phyloP scores from a whole-genome alignment of 371 early-diverging fungal species.

The Rhizopus microsporus region DNA sequence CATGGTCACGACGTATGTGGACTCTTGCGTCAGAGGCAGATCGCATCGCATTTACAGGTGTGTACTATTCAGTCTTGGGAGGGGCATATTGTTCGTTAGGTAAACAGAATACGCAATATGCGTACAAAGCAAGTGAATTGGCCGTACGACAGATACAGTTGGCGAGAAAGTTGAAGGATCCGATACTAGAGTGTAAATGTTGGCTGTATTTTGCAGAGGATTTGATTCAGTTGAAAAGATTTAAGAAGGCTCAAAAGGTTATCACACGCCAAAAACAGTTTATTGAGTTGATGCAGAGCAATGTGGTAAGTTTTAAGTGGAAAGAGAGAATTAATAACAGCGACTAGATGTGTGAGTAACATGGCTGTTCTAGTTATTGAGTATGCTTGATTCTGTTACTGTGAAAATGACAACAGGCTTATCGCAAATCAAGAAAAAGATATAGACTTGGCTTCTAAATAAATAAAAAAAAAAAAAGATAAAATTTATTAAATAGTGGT shows the following conservation, averaged over 20 bases:
- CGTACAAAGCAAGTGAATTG: slow-evolving; percentile 46
- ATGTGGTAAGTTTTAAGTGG: slow-evolving; percentile 29
- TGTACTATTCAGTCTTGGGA: slow-evolving; percentile 51
- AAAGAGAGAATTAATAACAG: background rate
- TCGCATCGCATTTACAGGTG: slow-evolving; percentile 40
- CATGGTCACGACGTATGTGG: slow-evolving; percentile 36
- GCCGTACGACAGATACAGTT: slow-evolving; percentile 48
- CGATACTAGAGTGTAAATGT: slow-evolving; percentile 50
- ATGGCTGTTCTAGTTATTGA: slow-evolving; percentile 11
- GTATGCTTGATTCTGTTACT: slow-evolving; percentile 20
- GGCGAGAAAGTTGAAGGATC: slow-evolving; percentile 44
- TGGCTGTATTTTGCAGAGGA: slow-evolving; percentile 62
- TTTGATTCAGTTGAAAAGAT: slow-evolving; percentile 37
- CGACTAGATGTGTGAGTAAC: background rate
- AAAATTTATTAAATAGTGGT: background rate
- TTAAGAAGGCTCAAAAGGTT: slow-evolving; percentile 37
- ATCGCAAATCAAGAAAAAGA: too few species aligned
- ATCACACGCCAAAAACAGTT: slow-evolving; percentile 29
- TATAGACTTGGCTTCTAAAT: too few species aligned
- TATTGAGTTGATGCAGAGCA: slow-evolving; percentile 20
- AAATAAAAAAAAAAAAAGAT: background rate
- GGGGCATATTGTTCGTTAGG: slow-evolving; percentile 56
- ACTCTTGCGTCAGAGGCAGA: slow-evolving; percentile 31
- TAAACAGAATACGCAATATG: slow-evolving; percentile 43
- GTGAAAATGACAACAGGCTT: slow-evolving; percentile 3